Evolutionary conservation across 2,329 filamentous ascomycete species (phyloP).

Genomic region (Arthrocladium fulminans): DNA sequence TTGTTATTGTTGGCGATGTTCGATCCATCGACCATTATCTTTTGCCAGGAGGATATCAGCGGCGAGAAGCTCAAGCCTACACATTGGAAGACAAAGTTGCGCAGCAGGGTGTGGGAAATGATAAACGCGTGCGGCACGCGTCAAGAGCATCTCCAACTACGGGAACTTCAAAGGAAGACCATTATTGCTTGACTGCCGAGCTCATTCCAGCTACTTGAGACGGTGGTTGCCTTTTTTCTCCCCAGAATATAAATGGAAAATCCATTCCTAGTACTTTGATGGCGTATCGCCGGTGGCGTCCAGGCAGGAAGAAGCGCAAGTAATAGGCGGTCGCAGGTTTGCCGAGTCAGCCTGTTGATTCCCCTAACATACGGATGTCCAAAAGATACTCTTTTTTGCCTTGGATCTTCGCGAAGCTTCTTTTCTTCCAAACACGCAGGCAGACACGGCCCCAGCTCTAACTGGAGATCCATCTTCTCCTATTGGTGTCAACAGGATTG

Average conservation of each 20-base stretch:
- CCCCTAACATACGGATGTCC: constrained; percentile 8
- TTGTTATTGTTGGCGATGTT: background rate
- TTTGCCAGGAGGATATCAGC: constrained; percentile 31
- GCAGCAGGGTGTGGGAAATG: background rate
- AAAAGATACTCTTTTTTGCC: background rate
- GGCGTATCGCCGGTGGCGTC: background rate
- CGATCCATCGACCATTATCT: background rate
- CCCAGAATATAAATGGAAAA: background rate
- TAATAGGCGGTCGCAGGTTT: background rate
- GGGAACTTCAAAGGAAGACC: background rate
- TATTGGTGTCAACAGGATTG: constrained; percentile 9
- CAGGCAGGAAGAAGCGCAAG: background rate
- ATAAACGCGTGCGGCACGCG: background rate
- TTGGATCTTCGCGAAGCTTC: constrained; percentile 19
- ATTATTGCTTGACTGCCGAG: background rate
- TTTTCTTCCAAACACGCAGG: constrained; percentile 7
- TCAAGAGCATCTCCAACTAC: background rate
- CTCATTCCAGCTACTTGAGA: background rate
- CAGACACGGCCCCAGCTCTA: constrained; percentile 12
- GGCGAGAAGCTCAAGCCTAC: constrained; percentile 39
- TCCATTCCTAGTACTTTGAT: too few species aligned
- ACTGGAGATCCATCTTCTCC: constrained; percentile 6
- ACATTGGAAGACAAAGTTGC: constrained; percentile 28
- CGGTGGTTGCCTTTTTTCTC: background rate
- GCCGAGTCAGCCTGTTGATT: background rate